These are phyloP conservation scores for Endoconidiophora polonica DNA, from an alignment of 2,329 filamentous ascomycete genomes.

Conservation along the genomic window DNA sequence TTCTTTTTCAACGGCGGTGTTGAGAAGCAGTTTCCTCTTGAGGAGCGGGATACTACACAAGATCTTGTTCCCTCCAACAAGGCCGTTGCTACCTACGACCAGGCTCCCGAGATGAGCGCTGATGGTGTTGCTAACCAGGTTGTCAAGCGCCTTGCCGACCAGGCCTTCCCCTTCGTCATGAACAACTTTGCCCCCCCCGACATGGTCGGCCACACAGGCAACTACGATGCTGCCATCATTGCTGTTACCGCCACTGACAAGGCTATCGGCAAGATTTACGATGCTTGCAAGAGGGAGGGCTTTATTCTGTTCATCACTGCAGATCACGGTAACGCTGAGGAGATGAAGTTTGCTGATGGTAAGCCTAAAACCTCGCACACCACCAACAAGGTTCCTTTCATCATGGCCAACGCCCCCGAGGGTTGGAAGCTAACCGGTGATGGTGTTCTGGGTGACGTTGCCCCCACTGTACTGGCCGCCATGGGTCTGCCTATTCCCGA, in stretches of 20 bases:
- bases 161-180: constrained; percentile 93
- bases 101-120: constrained; percentile 90
- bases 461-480: constrained; percentile 75
- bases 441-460: constrained; percentile 92
- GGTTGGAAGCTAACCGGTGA: constrained; percentile 74
- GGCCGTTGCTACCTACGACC: constrained; percentile 81
- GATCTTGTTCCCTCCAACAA: constrained; percentile 76
- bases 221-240: constrained; percentile 84
- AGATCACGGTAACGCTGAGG: constrained; percentile 96
- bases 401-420: constrained; percentile 92
- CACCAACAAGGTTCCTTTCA: constrained; percentile 90
- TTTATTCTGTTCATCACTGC: constrained; percentile 92
- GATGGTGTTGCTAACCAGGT: constrained; percentile 80
- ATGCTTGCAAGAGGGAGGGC: constrained; percentile 81
- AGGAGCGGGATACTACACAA: constrained; percentile 70
- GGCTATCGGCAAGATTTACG: constrained; percentile 82
- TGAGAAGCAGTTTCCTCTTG: constrained; percentile 86
- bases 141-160: constrained; percentile 67
- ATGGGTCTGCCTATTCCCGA: constrained; percentile 85
- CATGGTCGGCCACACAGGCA: constrained; percentile 98
- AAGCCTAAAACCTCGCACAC: constrained; percentile 98
- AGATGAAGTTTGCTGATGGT: constrained; percentile 93
- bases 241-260: constrained; percentile 77
- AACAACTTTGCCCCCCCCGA: constrained; percentile 99
- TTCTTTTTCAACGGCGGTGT: constrained; percentile 99